A percentile compares a stretch with the other conserved stretches of the same genome.
These are phyloP conservation scores for Neospermospora avenae DNA, from an alignment of 2,329 filamentous ascomycete genomes.

Conservation along the genomic window DNA sequence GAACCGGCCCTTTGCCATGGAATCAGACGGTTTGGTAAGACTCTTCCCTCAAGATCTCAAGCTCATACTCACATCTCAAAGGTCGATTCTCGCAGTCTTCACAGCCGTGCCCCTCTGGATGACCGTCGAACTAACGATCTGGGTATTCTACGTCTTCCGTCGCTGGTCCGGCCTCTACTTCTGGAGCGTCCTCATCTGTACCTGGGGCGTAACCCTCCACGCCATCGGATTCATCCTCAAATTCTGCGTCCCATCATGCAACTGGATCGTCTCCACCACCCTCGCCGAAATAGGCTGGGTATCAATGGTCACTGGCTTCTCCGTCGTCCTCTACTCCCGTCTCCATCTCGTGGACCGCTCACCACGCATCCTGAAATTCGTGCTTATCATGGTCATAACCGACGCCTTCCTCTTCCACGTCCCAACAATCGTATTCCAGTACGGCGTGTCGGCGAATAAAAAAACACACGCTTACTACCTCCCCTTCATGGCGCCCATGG, in stretches of 20 bases:
- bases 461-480: background rate
- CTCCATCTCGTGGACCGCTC: conserved; percentile 45
- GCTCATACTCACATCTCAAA: background rate
- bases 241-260: conserved; percentile 4
- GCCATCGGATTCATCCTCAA: background rate
- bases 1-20: conserved; percentile 1
- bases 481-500: conserved; percentile 3
- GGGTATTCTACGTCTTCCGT: conserved; percentile 3
- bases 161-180: conserved; percentile 1
- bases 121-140: background rate
- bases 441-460: background rate
- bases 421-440: background rate
- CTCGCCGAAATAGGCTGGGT: conserved; percentile 40
- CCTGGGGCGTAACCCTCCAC: background rate
- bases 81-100: background rate
- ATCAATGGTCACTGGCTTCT: conserved; percentile 38
- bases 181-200: background rate
- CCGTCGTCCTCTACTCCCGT: conserved; percentile 46
- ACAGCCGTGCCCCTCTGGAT: background rate
- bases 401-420: conserved; percentile 34
- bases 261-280: background rate
- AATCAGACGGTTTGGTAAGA: conserved; percentile 1
- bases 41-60: background rate
- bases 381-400: conserved; percentile 44
- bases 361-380: conserved; percentile 38